Percentiles rank a stretch among this genome's conserved stretches.
phyloP scores from a whole-genome alignment of 1,284 basidiomycete genomes.

The Leccinum subfulvum region DNA sequence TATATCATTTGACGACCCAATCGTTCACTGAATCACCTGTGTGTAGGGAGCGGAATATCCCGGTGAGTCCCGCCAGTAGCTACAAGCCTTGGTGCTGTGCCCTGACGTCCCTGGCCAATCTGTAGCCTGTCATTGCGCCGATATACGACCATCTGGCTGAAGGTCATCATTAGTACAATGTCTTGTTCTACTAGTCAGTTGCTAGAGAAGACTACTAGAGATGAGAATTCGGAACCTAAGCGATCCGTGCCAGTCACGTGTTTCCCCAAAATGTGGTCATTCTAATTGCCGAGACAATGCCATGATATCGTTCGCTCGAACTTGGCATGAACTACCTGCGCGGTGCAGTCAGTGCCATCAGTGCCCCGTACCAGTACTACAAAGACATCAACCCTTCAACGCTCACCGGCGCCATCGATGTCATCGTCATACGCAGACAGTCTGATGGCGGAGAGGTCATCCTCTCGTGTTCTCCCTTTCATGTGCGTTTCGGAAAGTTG shows the following conservation, averaged over 20 bases:
- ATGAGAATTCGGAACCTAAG: not conserved
- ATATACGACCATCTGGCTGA: constrained; percentile 34
- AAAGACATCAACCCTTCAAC: constrained; percentile 92
- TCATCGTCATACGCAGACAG: constrained; percentile 86
- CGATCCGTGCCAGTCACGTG: constrained; percentile 18
- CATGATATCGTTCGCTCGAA: not conserved
- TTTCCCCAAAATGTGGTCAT: constrained; percentile 14
- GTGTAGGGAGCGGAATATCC: constrained; percentile 69
- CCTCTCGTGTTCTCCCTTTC: constrained; percentile 93
- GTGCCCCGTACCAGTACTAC: constrained; percentile 83
- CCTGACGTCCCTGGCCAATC: constrained; percentile 1
- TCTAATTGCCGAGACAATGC: not conserved
- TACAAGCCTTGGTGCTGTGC: not conserved
- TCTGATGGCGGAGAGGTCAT: constrained; percentile 63
- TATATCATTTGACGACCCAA: not conserved
- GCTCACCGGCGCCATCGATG: constrained; percentile 94
- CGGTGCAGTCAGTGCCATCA: constrained; percentile 77
- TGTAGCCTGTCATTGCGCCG: constrained; percentile 25
- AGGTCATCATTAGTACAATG: constrained; percentile 29
- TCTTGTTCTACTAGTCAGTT: not conserved
- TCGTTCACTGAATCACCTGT: constrained; percentile 17
- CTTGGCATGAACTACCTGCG: constrained; percentile 69
- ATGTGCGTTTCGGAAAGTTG: constrained; percentile 98
- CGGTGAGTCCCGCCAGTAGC: constrained; percentile 44
- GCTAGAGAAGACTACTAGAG: no score